Evolutionary conservation across 1,284 basidiomycete genomes (phyloP), one percentile per base, ranked within the genome.

Genomic region (Coniophora puteana): DNA sequence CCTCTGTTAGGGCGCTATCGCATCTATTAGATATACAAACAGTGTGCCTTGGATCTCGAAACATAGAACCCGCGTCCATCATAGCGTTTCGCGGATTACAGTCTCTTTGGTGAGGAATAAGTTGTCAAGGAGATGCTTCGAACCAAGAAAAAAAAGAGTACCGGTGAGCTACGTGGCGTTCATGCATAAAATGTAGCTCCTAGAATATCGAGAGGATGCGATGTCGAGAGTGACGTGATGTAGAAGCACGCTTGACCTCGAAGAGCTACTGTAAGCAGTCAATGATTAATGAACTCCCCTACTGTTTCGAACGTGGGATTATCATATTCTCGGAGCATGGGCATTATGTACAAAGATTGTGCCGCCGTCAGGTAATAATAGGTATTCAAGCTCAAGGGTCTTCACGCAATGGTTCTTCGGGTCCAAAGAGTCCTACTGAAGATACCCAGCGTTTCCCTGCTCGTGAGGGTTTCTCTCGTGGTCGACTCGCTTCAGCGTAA

Each of bases 171-270:
- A 71, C 53, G 25, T 58, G 45, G 16, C 64, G 50, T 4, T 57
- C 18, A 42, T 71, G 70, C 51, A 71, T 58, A 38, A 63, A 71
- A 37, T 54, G 52, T 1, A 71, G 32, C 3, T 66, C 67, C 67
- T 71, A 22, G 8, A 18, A 2, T 6, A 30, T 24, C n/a, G 8
- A 10, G 12, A 10, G n/a, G n/a, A 35, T 8, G 21, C 25, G 24
- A 38, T 27, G 0, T 14, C 44, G 45, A 42, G 47, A n/a, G n/a
- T n/a, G n/a, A n/a, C n/a, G n/a, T n/a, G n/a, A n/a, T n/a, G n/a
- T n/a, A n/a, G 18, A 4, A 35, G 14, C 12, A 10, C 18, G 28
- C n/a, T 38, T 8, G 36, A 68, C 69, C 53, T 70, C 59, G 16
- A 70, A 62, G 2, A 64, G 45, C 35, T 67, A 65, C 4, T 51